A percentile compares a stretch with the other conserved stretches of the same genome.
Evolutionary conservation across 2,329 filamentous ascomycete species (phyloP).

Genomic region (Dactylonectria macrodidyma): DNA sequence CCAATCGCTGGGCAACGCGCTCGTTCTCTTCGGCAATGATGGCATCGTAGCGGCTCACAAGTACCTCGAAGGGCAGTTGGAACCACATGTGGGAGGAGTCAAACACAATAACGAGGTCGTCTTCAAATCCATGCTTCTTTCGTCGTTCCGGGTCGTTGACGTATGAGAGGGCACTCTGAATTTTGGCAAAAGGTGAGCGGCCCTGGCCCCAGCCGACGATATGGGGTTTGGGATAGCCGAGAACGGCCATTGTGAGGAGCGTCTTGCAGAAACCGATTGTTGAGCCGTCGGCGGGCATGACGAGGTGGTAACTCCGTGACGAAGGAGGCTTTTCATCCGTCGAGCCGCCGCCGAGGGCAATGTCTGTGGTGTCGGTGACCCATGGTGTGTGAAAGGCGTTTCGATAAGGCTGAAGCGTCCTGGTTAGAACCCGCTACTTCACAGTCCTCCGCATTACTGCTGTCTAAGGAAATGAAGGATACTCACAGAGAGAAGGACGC

Average conservation of each 20-base stretch:
- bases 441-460: background rate
- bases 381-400: conserved; percentile 2
- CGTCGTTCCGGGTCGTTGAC: conserved; percentile 43
- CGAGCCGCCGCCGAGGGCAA: background rate
- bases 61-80: conserved; percentile 48
- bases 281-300: conserved; percentile 47
- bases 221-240: conserved; percentile 49
- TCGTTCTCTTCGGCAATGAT: conserved; percentile 43
- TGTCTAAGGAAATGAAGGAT: background rate
- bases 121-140: conserved; percentile 40
- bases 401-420: conserved; percentile 2
- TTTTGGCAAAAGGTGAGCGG: conserved; percentile 51
- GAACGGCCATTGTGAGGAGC: conserved; percentile 46
- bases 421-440: background rate
- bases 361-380: conserved; percentile 3
- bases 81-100: conserved; percentile 55
- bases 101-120: conserved; percentile 50
- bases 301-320: conserved; percentile 40
- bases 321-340: background rate
- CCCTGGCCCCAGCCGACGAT: conserved; percentile 49
- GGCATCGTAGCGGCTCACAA: conserved; percentile 46
- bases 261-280: conserved; percentile 51
- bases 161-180: conserved; percentile 45
- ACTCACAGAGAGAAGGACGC: conserved; percentile 16
- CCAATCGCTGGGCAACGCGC: conserved; percentile 43